Evolutionary conservation across 306 rosid species (phyloP), one percentile per base, ranked within the genome.

Genomic region (Quercus dentata): DNA sequence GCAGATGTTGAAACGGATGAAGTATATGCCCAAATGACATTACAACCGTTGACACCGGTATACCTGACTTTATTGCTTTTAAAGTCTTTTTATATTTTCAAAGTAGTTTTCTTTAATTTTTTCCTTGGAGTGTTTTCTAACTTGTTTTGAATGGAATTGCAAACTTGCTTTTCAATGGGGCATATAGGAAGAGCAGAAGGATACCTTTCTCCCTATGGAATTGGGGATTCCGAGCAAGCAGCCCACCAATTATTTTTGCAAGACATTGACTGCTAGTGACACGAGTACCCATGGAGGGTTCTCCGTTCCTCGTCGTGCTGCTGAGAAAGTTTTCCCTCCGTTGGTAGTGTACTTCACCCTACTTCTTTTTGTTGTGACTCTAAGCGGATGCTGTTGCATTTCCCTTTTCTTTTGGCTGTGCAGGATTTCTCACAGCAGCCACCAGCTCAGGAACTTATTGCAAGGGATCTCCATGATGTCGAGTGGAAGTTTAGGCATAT

Each of bases 231-330:
- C 94, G 55, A 92, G 94, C 79, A 92, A 84, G 90, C 97, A 92
- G 86, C 97, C 97, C 27, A 81, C 97, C 0, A 92, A 92, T 81
- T 92, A 92, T 79, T 92, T 92, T 82, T 92, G 97, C 94, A 92
- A 92, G 91, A 92, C 94, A 70, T 79, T 92, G 85, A 92, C 97
- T 3, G 97, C 97, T 0, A 92, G 97, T 76, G 97, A 92, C 83
- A 92, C 97, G 19, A 92, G 97, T 78, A 92, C 97, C 30, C 97
- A 92, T 80, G 97, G 97, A 83, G 97, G 97, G 57, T 92, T 92
- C 82, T 92, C 97, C 67, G 97, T 92, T 84, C 97, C 97, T 78
- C 97, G 97, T 72, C 97, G 97, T 73, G 97, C 97, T 3, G 97
- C 97, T 5, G 97, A 92, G 85, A 92, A 92, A 92, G 97, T 92